These are phyloP conservation scores for Cyberlindnera euphorbiiphila DNA, from an alignment of 805 yeast species.

Conservation along the genomic window DNA sequence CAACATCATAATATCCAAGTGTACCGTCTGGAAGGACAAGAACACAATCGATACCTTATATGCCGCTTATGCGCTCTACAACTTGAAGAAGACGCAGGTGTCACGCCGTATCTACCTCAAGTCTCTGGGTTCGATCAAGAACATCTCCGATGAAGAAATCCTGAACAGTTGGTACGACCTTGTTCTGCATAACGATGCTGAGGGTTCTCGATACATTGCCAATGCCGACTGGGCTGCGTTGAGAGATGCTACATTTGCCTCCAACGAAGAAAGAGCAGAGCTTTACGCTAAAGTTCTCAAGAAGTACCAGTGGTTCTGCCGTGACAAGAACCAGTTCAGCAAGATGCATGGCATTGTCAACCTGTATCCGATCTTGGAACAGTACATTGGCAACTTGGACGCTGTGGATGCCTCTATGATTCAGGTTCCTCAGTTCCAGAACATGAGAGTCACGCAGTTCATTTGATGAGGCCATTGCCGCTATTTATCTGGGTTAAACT, in stretches of 20 bases:
- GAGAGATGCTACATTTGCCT: conserved; percentile 60
- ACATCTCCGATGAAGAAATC: conserved; percentile 49
- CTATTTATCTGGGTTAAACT: too few relatives aligned
- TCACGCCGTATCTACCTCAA: conserved; percentile 70
- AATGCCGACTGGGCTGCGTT: conserved; percentile 84
- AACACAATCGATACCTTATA: conserved; percentile 61
- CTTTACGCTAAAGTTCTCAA: conserved; percentile 23
- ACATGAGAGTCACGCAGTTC: conserved; percentile 10
- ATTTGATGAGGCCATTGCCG: neutral
- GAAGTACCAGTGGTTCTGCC: conserved; percentile 24
- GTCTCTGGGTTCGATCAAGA: conserved; percentile 60
- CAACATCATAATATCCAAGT: conserved; percentile 67
- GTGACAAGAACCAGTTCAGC: conserved; percentile 20
- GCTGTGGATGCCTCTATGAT: conserved; percentile 13
- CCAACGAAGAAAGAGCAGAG: conserved; percentile 17
- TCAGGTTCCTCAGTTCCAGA: conserved; percentile 14
- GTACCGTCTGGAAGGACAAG: conserved; percentile 63
- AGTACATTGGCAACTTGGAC: conserved; percentile 10
- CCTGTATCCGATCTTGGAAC: conserved; percentile 14
- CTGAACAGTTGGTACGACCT: conserved; percentile 52
- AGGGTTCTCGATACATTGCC: conserved; percentile 61
- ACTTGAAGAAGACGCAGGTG: conserved; percentile 60
- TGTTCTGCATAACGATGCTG: conserved; percentile 45
- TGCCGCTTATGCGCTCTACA: conserved; percentile 53
- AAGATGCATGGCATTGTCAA: conserved; percentile 15